Percentiles rank a stretch among this genome's conserved stretches.
These are phyloP conservation scores for Cajanus cajan DNA, from an alignment of 306 rosid genomes.

Conservation along the genomic window DNA sequence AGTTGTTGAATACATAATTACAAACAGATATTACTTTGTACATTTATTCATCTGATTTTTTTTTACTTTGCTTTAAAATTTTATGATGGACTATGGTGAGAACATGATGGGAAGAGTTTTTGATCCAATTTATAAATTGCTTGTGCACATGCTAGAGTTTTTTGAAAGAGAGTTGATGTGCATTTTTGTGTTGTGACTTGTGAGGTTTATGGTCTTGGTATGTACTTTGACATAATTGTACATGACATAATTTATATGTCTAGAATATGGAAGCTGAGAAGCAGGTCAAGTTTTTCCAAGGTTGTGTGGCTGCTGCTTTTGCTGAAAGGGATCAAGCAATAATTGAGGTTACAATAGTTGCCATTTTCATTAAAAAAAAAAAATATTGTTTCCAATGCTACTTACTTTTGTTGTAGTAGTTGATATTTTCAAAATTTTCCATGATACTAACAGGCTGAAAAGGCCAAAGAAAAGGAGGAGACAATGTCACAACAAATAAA, in stretches of 20 bases:
- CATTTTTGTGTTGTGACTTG: background rate
- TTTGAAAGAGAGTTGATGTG: background rate
- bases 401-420: slow-evolving; percentile 21
- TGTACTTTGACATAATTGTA: slow-evolving; percentile 2
- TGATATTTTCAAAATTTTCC: slow-evolving; percentile 32
- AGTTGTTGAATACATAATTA: slow-evolving; percentile 8
- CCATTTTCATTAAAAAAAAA: slow-evolving; percentile 8
- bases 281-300: slow-evolving; percentile 95
- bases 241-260: slow-evolving; percentile 24
- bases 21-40: background rate
- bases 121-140: slow-evolving; percentile 23
- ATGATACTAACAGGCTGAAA: slow-evolving; percentile 71
- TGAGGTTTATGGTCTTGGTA: slow-evolving; percentile 9
- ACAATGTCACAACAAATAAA: slow-evolving; percentile 48
- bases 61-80: slow-evolving; percentile 17
- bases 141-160: slow-evolving; percentile 12
- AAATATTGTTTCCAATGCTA: background rate
- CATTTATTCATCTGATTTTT: slow-evolving; percentile 4
- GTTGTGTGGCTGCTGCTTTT: slow-evolving; percentile 95
- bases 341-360: slow-evolving; percentile 64
- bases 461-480: slow-evolving; percentile 91
- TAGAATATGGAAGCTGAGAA: slow-evolving; percentile 93
- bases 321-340: slow-evolving; percentile 91
- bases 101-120: slow-evolving; percentile 21
- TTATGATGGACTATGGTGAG: slow-evolving; percentile 17